phyloP scores from a whole-genome alignment of 345 rosid species.

The Nephelium lappaceum region DNA sequence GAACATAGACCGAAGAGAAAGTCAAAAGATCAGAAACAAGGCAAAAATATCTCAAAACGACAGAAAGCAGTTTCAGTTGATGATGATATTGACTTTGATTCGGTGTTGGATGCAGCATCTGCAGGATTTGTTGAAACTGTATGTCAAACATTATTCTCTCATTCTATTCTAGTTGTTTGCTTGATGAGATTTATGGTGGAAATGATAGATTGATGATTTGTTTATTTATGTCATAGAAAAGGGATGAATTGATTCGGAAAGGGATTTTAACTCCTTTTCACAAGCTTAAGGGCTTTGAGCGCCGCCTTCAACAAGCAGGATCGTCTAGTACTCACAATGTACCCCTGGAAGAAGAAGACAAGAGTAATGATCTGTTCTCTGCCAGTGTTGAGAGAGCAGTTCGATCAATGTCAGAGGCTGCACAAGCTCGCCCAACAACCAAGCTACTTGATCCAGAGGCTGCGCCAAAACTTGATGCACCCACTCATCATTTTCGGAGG shows the following conservation, averaged over 20 bases:
- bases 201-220: conserved; percentile 8
- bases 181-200: conserved; percentile 19
- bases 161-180: conserved; percentile 3
- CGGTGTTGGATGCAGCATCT: conserved; percentile 82
- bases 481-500: conserved; percentile 76
- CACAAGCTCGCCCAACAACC: conserved; percentile 83
- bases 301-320: conserved; percentile 71
- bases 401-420: conserved; percentile 62
- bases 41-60: conserved; percentile 48
- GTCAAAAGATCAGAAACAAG: conserved; percentile 45
- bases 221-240: conserved; percentile 65
- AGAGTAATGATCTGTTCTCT: conserved; percentile 46
- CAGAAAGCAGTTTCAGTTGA: conserved; percentile 60
- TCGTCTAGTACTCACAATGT: conserved; percentile 37
- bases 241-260: conserved; percentile 94
- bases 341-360: conserved; percentile 52
- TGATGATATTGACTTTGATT: conserved; percentile 88
- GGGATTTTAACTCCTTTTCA: conserved; percentile 97
- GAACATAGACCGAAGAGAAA: conserved; percentile 57
- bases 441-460: conserved; percentile 74
- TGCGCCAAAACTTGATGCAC: conserved; percentile 83
- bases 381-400: conserved; percentile 62
- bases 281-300: conserved; percentile 90
- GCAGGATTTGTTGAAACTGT: conserved; percentile 93
- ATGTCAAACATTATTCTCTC: conserved; percentile 26